Percentiles rank a stretch among this genome's conserved stretches.
Evolutionary conservation across 192 early-diverging fungal species (phyloP).

Genomic region (Backusella sp.): DNA sequence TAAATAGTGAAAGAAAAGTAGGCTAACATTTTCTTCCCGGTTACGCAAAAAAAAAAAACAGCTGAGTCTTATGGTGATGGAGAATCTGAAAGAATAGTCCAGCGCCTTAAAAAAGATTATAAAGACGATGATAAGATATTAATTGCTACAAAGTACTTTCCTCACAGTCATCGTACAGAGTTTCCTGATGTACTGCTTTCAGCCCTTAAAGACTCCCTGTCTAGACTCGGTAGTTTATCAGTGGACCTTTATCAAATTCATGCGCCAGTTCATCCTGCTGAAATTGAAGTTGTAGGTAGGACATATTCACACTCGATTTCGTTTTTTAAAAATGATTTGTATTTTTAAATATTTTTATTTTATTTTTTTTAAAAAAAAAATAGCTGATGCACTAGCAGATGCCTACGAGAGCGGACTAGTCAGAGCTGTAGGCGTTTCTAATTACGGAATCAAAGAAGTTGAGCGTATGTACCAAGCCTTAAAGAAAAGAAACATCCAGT

Average conservation of each 20-base stretch:
- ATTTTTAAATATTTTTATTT: neutral
- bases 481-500: slow-evolving; percentile 39
- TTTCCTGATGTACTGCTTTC: slow-evolving; percentile 43
- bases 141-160: slow-evolving; percentile 53
- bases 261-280: slow-evolving; percentile 43
- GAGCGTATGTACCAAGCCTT: slow-evolving; percentile 44
- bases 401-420: slow-evolving; percentile 43
- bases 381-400: slow-evolving; percentile 47
- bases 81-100: slow-evolving; percentile 45
- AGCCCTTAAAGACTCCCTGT: slow-evolving; percentile 46
- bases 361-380: neutral
- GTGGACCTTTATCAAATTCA: slow-evolving; percentile 55
- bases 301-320: neutral
- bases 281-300: slow-evolving; percentile 49
- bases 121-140: slow-evolving; percentile 27
- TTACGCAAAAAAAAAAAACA: neutral
- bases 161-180: slow-evolving; percentile 34
- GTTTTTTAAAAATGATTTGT: neutral
- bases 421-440: slow-evolving; percentile 51
- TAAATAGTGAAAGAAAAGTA: neutral
- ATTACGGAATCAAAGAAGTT: slow-evolving; percentile 42
- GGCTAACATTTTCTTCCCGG: neutral
- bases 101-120: slow-evolving; percentile 30
- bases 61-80: slow-evolving; percentile 50
- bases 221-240: slow-evolving; percentile 40